phyloP scores from a whole-genome alignment of 164 flowering plant species.

The Platanus orientalis region DNA sequence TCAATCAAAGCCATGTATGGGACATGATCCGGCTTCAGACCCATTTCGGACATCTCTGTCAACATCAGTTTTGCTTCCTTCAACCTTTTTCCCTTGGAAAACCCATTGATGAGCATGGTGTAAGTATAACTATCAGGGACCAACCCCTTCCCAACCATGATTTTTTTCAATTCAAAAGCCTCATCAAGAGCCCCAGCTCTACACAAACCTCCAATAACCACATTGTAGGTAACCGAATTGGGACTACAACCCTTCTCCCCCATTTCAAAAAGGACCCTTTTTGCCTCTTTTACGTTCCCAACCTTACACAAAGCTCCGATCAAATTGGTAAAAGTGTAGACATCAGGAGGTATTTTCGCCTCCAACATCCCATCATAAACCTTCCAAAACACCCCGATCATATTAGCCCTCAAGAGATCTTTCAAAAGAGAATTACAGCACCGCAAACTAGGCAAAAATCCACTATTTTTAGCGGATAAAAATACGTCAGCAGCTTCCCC shows the following conservation, averaged over 20 bases:
- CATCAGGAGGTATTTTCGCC: slow-evolving; percentile 42
- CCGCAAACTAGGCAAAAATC: slow-evolving; percentile 33
- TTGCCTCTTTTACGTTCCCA: slow-evolving; percentile 48
- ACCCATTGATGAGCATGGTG: slow-evolving; percentile 40
- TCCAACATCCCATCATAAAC: slow-evolving; percentile 54
- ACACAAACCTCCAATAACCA: slow-evolving; percentile 62
- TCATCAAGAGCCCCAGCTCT: slow-evolving; percentile 46
- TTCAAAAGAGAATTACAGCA: slow-evolving; percentile 64
- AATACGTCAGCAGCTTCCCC: slow-evolving; percentile 48
- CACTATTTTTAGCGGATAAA: slow-evolving; percentile 22
- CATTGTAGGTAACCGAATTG: slow-evolving; percentile 48
- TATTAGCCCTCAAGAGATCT: slow-evolving; percentile 44
- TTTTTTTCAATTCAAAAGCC: slow-evolving; percentile 47
- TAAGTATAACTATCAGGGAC: slow-evolving; percentile 48
- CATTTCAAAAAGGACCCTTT: slow-evolving; percentile 53
- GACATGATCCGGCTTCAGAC: slow-evolving; percentile 32
- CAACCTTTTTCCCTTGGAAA: slow-evolving; percentile 35
- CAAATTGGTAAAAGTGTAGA: slow-evolving; percentile 53
- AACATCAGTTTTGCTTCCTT: slow-evolving; percentile 35
- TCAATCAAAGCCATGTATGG: slow-evolving; percentile 44
- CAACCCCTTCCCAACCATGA: slow-evolving; percentile 50
- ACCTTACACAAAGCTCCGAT: slow-evolving; percentile 49
- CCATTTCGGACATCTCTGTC: slow-evolving; percentile 40
- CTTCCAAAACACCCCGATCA: slow-evolving; percentile 59
- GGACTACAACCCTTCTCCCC: slow-evolving; percentile 58